Conservation (phyloP, 345 rosid species). For the sweet orange (Citrus sinensis) region DVS_A1.0 CM039167.1:3660501-3661000, state of each 20-base stretch:
- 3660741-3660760: slow-evolving; percentile 15
- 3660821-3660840: slow-evolving; percentile 81
- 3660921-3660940: slow-evolving; percentile 48
- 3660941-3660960: slow-evolving; percentile 65
- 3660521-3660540: slow-evolving; percentile 1
- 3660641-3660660: slow-evolving; percentile 50
- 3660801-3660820: slow-evolving; percentile 68
- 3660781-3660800: slow-evolving; percentile 16
- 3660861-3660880: slow-evolving; percentile 30
- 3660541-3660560: slow-evolving; percentile 25
- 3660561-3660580: slow-evolving; percentile 36
- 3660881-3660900: slow-evolving; percentile 16
- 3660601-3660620: slow-evolving; percentile 66
- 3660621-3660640: slow-evolving; percentile 46
- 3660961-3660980: slow-evolving; percentile 88
- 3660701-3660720: slow-evolving; percentile 44
- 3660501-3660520: neutral
- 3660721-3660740: slow-evolving; percentile 27
- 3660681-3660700: slow-evolving; percentile 27
- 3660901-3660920: slow-evolving; percentile 26
- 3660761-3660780: slow-evolving; percentile 18
- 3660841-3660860: slow-evolving; percentile 42
- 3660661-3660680: slow-evolving; percentile 16
- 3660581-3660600: slow-evolving; percentile 61
- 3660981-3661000: slow-evolving; percentile 79